These are phyloP conservation scores for Pythium chondricola DNA, from an alignment of 352 stramenopile genomes.

Conservation along the genomic window DNA sequence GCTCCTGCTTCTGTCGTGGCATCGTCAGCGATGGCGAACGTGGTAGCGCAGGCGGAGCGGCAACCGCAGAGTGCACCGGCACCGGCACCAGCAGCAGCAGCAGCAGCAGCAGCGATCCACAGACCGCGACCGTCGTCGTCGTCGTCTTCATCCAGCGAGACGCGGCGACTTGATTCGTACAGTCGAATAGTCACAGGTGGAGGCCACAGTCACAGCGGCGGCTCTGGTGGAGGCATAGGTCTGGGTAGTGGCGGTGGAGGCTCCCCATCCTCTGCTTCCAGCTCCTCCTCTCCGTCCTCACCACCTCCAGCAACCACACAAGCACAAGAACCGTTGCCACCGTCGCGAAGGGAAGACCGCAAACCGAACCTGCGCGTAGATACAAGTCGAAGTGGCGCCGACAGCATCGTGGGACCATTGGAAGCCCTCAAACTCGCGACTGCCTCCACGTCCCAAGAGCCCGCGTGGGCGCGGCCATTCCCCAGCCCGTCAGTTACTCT, in stretches of 20 bases:
- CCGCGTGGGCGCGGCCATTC: constrained; percentile 66
- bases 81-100: not conserved
- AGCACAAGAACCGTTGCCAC: not conserved
- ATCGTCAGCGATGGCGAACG: too few species aligned
- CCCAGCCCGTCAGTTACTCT: constrained; percentile 33
- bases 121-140: constrained; percentile 39
- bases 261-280: constrained; percentile 4
- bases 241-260: too few species aligned
- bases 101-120: constrained; percentile 33
- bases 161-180: constrained; percentile 13
- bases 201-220: constrained; percentile 8
- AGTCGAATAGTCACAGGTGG: constrained; percentile 12
- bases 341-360: constrained; percentile 10
- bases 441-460: constrained; percentile 49
- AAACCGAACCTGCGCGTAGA: constrained; percentile 50
- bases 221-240: too few species aligned
- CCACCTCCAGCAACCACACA: not conserved
- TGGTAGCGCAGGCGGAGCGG: too few species aligned
- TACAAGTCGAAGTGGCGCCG: constrained; percentile 15
- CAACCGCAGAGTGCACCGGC: constrained; percentile 19
- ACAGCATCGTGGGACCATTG: constrained; percentile 45
- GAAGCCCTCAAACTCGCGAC: constrained; percentile 66
- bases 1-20: too few species aligned
- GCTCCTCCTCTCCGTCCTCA: constrained; percentile 1
- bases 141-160: not conserved